phyloP scores from a whole-genome alignment of 805 yeast species.

The Ogataea pini region DNA sequence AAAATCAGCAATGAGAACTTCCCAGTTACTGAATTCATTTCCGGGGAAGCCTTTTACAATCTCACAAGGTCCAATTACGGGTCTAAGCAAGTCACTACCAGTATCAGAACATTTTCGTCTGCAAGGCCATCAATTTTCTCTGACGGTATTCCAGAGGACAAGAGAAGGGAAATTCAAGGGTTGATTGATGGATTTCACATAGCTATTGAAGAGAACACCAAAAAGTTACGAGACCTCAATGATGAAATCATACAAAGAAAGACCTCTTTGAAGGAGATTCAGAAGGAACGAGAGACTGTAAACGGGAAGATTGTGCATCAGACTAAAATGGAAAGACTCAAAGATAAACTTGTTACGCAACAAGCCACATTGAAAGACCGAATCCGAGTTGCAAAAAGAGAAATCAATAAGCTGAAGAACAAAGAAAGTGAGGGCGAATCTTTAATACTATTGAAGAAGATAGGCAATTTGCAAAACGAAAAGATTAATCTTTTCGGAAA shows the following conservation, averaged over 20 bases:
- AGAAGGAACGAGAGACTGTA: conserved; percentile 11
- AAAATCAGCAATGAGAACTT: conserved; percentile 43
- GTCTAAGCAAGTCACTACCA: conserved; percentile 49
- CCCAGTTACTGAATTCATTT: conserved; percentile 57
- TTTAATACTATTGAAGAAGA: conserved; percentile 14
- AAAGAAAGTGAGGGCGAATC: conserved; percentile 19
- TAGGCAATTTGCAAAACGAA: conserved; percentile 14
- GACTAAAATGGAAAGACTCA: conserved; percentile 14
- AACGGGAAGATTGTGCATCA: conserved; percentile 18
- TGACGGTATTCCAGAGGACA: conserved; percentile 35
- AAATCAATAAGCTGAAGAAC: conserved; percentile 17
- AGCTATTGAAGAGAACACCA: conserved; percentile 14
- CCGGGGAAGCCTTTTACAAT: conserved; percentile 54
- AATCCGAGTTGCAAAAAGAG: conserved; percentile 18
- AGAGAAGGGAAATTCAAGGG: conserved; percentile 19
- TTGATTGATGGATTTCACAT: conserved; percentile 16
- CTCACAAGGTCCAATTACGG: conserved; percentile 67
- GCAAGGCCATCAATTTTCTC: conserved; percentile 33
- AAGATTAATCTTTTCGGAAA: conserved; percentile 14
- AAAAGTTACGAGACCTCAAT: neutral
- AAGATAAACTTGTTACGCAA: conserved; percentile 19
- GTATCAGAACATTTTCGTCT: conserved; percentile 34
- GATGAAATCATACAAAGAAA: conserved; percentile 10
- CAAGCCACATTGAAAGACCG: conserved; percentile 20
- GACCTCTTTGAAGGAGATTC: conserved; percentile 10